Evolutionary conservation across 2,329 filamentous ascomycete species (phyloP).

Genomic region (Fusarium heterosporum): DNA sequence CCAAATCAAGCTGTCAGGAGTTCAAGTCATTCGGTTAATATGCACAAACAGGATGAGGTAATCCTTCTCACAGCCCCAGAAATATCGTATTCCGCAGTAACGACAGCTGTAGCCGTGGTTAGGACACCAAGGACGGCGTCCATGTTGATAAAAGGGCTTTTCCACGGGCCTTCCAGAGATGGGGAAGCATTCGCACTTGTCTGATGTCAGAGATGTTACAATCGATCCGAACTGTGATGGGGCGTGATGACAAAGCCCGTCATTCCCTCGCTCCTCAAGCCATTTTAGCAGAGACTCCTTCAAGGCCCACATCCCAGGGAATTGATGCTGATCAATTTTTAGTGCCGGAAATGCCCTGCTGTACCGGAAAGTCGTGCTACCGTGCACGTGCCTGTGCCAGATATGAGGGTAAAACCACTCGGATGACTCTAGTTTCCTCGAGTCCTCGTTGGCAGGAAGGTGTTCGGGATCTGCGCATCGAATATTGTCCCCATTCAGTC

Average conservation of each 20-base stretch:
- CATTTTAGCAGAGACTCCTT: not conserved
- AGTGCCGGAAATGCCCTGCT: not conserved
- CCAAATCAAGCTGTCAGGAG: not conserved
- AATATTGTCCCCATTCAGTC: accelerated
- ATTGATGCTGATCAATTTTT: not conserved
- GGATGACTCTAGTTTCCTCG: accelerated
- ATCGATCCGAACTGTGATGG: not conserved
- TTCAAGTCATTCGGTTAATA: accelerated
- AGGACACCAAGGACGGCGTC: accelerated
- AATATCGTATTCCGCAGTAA: not conserved
- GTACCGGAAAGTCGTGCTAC: accelerated
- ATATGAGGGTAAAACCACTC: accelerated
- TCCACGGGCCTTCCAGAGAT: not conserved
- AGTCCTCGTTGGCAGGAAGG: not conserved
- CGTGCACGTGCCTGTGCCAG: accelerated
- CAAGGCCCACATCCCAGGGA: not conserved
- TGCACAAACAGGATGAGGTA: not conserved
- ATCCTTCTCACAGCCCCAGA: not conserved
- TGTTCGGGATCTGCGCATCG: not conserved
- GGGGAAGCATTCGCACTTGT: constrained; percentile 12
- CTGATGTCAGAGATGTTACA: not conserved
- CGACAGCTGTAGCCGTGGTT: not conserved
- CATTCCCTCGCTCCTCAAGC: not conserved
- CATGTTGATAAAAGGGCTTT: accelerated
- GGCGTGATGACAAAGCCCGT: constrained; percentile 15